These are phyloP conservation scores for Fomitopsis palustris DNA, from an alignment of 1,284 basidiomycete genomes.

Conservation along the genomic window DNA sequence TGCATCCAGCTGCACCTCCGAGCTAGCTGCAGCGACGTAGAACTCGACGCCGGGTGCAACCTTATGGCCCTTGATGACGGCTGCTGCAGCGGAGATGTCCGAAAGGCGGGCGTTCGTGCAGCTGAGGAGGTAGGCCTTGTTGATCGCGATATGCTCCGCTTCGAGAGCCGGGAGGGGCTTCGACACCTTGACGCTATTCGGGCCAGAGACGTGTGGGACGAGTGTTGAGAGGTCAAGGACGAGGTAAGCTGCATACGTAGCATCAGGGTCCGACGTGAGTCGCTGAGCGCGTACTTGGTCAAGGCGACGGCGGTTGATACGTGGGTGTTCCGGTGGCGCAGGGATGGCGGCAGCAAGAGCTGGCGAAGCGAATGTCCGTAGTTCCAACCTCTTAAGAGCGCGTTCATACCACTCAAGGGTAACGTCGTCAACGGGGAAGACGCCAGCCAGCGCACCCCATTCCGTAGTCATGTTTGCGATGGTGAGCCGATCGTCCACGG, in stretches of 20 bases:
- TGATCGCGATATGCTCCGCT: slow-evolving; percentile 74
- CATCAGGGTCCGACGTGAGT: slow-evolving; percentile 74
- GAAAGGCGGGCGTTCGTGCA: slow-evolving; percentile 98
- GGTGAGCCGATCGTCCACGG: slow-evolving; percentile 91
- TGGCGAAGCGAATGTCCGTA: slow-evolving; percentile 69
- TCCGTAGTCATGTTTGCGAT: slow-evolving; percentile 99
- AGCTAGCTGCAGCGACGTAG: slow-evolving; percentile 95
- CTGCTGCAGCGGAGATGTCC: slow-evolving; percentile 90
- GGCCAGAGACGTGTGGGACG: slow-evolving; percentile 93
- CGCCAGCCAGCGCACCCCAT: slow-evolving; percentile 95
- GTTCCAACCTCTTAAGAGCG: slow-evolving; percentile 75
- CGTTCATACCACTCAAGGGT: slow-evolving; percentile 88
- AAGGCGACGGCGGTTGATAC: slow-evolving; percentile 79
- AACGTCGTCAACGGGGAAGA: slow-evolving; percentile 90
- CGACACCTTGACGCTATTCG: slow-evolving; percentile 96
- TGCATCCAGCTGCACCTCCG: slow-evolving; percentile 87
- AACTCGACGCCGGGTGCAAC: slow-evolving; percentile 93
- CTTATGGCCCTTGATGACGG: slow-evolving; percentile 82
- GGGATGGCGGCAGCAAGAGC: slow-evolving; percentile 51
- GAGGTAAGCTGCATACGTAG: slow-evolving; percentile 86
- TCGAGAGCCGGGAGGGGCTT: slow-evolving; percentile 86
- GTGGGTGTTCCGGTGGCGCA: slow-evolving; percentile 78
- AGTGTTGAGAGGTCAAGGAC: slow-evolving; percentile 92
- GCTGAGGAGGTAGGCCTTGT: slow-evolving; percentile 98
- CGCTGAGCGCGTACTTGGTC: slow-evolving; percentile 56